Evolutionary conservation across 345 rosid species (phyloP).

Genomic region (Gossypium ekmanianum): DNA sequence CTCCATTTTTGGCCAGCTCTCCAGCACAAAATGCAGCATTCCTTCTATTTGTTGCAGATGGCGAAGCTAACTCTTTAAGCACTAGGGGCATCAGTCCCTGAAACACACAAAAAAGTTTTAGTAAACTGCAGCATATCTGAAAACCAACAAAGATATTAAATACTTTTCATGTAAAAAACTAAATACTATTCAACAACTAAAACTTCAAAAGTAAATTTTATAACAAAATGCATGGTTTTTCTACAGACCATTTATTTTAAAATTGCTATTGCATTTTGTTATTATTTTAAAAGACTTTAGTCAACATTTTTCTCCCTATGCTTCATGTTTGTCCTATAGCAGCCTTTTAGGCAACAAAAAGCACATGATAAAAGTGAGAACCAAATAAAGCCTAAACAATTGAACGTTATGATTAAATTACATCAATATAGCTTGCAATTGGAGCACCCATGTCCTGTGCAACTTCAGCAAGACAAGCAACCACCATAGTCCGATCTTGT

Average conservation of each 20-base stretch:
- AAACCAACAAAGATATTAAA: not conserved
- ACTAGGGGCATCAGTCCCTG: constrained; percentile 93
- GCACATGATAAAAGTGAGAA: constrained; percentile 1
- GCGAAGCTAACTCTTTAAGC: constrained; percentile 77
- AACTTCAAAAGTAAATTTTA: not conserved
- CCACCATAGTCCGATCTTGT: constrained; percentile 95
- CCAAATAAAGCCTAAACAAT: constrained; percentile 4
- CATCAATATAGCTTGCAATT: constrained; percentile 84
- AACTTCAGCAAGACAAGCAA: constrained; percentile 97
- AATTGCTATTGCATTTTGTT: not conserved
- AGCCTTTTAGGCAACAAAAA: not conserved
- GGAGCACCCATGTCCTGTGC: constrained; percentile 99
- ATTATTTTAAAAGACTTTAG: not conserved
- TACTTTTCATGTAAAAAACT: not conserved
- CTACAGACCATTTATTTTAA: not conserved
- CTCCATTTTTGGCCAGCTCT: constrained; percentile 94
- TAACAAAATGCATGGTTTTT: not conserved
- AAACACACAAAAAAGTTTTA: constrained; percentile 28
- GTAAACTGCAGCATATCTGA: constrained; percentile 18
- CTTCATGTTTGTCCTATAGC: not conserved
- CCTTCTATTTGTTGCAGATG: constrained; percentile 89
- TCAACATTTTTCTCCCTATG: not conserved
- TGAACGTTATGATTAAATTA: constrained; percentile 30
- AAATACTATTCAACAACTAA: not conserved
- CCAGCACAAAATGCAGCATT: constrained; percentile 99